Conservation (phyloP, 2,329 filamentous ascomycete genomes). For the Emmonsia crescens region DNA sequence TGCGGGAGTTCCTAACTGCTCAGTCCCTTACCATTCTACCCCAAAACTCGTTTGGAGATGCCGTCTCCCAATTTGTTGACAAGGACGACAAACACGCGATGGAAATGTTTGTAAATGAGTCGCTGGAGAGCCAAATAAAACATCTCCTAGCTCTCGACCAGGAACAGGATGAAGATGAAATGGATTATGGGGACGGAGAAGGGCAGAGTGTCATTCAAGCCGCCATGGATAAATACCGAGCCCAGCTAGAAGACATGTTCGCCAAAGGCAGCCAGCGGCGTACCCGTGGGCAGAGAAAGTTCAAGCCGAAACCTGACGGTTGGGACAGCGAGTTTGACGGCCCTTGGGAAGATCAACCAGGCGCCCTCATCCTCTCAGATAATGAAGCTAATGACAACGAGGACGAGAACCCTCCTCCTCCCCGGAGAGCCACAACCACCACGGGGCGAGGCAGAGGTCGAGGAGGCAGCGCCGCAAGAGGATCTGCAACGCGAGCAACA, state of each 20-base stretch:
- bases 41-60: slow-evolving; percentile 84
- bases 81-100: slow-evolving; percentile 94
- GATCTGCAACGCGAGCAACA: slow-evolving; percentile 16
- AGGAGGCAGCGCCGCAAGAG: slow-evolving; percentile 8
- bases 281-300: slow-evolving; percentile 41
- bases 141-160: slow-evolving; percentile 57
- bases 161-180: slow-evolving; percentile 55
- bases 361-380: slow-evolving; percentile 48
- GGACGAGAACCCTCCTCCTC: slow-evolving; percentile 36
- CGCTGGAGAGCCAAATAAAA: slow-evolving; percentile 58
- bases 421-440: slow-evolving; percentile 35
- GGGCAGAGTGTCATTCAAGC: slow-evolving; percentile 60
- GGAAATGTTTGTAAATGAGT: slow-evolving; percentile 66
- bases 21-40: slow-evolving; percentile 89
- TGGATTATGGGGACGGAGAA: slow-evolving; percentile 54
- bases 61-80: slow-evolving; percentile 82
- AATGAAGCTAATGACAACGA: slow-evolving; percentile 40
- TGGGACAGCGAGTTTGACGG: slow-evolving; percentile 92
- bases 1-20: slow-evolving; percentile 73
- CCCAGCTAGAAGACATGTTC: slow-evolving; percentile 60
- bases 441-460: slow-evolving; percentile 17
- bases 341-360: slow-evolving; percentile 69
- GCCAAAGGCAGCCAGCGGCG: slow-evolving; percentile 52
- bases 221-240: slow-evolving; percentile 63
- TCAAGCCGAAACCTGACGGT: slow-evolving; percentile 63